These are phyloP conservation scores for Ailanthus altissimus DNA, from an alignment of 345 rosid species.

Conservation along the genomic window DNA sequence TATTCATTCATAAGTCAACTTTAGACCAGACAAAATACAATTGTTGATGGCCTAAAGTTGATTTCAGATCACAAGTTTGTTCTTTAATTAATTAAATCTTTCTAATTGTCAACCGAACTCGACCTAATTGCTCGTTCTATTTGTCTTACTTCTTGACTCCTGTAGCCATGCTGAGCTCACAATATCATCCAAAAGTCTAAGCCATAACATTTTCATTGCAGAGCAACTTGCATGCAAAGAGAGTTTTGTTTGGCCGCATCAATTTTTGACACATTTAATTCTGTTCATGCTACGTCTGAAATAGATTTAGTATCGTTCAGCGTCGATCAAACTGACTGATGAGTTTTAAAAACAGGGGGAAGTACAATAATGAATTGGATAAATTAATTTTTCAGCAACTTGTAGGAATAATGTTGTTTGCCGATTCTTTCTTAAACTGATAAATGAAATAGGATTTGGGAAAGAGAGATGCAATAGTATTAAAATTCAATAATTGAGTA, in stretches of 20 bases:
- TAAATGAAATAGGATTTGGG: too few relatives aligned
- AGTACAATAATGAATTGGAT: not conserved
- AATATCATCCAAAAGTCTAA: not conserved
- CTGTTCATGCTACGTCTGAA: not conserved
- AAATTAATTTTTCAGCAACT: not conserved
- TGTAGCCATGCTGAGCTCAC: constrained; percentile 7
- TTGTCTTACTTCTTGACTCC: constrained; percentile 3
- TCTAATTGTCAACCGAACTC: constrained; percentile 6
- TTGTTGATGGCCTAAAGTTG: not conserved
- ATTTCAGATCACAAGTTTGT: not conserved
- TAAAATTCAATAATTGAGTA: too few relatives aligned
- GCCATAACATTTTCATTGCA: not conserved
- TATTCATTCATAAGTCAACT: not conserved
- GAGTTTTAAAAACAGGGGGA: not conserved
- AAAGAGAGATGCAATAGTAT: too few relatives aligned
- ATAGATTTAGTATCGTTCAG: not conserved
- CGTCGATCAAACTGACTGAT: not conserved
- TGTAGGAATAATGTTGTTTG: not conserved
- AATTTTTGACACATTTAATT: not conserved
- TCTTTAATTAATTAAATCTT: not conserved
- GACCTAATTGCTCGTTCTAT: constrained; percentile 5
- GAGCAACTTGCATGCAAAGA: not conserved
- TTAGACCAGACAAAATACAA: not conserved
- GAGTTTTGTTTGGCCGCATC: not conserved
- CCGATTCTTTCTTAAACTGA: not conserved